Base-by-base conservation (phyloP, 1,284 basidiomycete genomes). In the Heliocybe sulcata region DNA sequence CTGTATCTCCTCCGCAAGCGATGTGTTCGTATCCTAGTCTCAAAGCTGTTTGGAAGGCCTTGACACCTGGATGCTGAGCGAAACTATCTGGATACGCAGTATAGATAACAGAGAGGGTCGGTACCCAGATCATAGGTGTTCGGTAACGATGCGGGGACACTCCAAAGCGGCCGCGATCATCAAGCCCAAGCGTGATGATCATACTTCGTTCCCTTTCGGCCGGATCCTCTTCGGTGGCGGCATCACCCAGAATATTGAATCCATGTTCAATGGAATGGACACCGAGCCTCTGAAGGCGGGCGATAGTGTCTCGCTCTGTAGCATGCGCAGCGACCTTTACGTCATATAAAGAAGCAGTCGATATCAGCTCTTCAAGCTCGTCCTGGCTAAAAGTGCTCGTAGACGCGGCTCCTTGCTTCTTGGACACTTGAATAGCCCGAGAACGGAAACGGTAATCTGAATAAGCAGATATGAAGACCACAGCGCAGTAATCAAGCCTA, bases 291-390 rank as follows among this genome's bases (percentile, higher is more conserved):
- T 74, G 62, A 2, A 77, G 67, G 20, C 58, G 63, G 16, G 64
- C 60, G 27, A 80, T 74, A 6, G 74, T 71, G 10, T 64, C 61
- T 20, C 69, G 60, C 3, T 72, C 71, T 9, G 70, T 72, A 3
- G 79, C 74, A 63, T 87, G 86, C 0, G 80, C 80, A 2, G 82
- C 81, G 45, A 85, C 79, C 65, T 82, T 82, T 59, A 81, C 79
- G 11, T 77, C 81, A 45, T 74, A 70, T 2, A 65, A 65, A 62
- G 81, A 80, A 2, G 79, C 79, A 4, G 78, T 76, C 53, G 68
- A 61, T 25, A 85, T 76, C 65, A 86, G 76, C 1, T 72, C 74
- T 38, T 69, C 59, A 29, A 84, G 64, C 64, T 85, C 84, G 4
- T 71, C 67, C 10, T 62, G 57, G 45, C 65, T 70, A 65, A 85